Evolutionary conservation across 1,139 yeast genomes (phyloP), one percentile per base, ranked within the genome.

Genomic region (Candida sanyaensis): DNA sequence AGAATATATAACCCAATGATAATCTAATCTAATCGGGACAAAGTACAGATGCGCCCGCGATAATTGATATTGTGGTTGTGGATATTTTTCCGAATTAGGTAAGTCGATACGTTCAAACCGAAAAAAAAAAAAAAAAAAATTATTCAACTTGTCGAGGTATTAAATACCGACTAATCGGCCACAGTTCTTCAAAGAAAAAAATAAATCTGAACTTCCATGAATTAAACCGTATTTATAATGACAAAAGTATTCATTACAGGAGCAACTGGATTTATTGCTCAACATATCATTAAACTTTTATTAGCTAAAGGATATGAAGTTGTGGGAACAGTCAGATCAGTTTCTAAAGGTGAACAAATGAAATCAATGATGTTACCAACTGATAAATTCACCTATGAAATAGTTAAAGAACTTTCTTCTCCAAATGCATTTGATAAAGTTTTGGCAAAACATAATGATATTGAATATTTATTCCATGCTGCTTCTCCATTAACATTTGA

Each of bases 291-390:
- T 38, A 60, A 65, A 46, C 55, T 56, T 6, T 58, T 71, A 36
- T 51, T 68, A 30, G 59, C 64, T 8, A 65, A 65, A 46, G 81
- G 79, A 17, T 82, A 80, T 60, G 60, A 64, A 1, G 88, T 85
- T 7, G 70, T 84, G 27, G 89, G 88, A 8, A 79, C 88, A 1
- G 89, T 81, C 6, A 73, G 91, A 62, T 71, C 81, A 2, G 69
- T 69, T 45, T 70, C 61, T 2, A 83, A 83, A 64, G 87, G 85
- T 33, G 80, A 78, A 37, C 62, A 66, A 24, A 62, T 78, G 39
- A 55, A 55, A 34, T 50, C 60, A 21, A 44, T 37, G 30, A 37
- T 49, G 32, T 40, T 42, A 9, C 12, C 42, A 13, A 32, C 43
- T 6, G 60, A 52, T 12, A 58, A 62, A 13, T 73, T 73, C 53